Conservation (phyloP, 192 early-diverging fungal genomes). For the Endogone sp. region DNA sequence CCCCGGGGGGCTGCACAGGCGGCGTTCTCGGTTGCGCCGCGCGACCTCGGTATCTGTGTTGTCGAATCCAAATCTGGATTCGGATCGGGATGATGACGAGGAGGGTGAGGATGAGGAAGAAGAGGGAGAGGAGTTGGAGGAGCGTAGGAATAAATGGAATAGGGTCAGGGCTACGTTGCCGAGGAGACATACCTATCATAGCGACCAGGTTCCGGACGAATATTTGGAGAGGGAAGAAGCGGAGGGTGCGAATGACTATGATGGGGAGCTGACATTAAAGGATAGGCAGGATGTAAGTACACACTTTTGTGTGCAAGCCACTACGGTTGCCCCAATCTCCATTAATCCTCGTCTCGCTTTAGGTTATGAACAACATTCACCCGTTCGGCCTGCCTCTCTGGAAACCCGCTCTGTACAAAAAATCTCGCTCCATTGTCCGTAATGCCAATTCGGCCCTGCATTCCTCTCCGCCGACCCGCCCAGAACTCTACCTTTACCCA, state of each 20-base stretch:
- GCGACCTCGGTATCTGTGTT: not conserved
- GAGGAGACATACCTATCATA: not conserved
- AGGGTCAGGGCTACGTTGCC: not conserved
- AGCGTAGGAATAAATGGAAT: not conserved
- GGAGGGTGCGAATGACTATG: slow-evolving; percentile 23
- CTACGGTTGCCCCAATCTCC: not conserved
- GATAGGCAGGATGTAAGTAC: slow-evolving; percentile 50
- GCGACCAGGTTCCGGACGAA: not conserved
- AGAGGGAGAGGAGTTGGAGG: not conserved
- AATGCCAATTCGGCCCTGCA: slow-evolving; percentile 82
- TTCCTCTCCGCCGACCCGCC: slow-evolving; percentile 53
- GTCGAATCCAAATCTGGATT: too few relatives aligned
- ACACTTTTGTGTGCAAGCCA: not conserved
- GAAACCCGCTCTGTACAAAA: slow-evolving; percentile 98
- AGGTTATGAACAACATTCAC: slow-evolving; percentile 78
- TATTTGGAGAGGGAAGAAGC: slow-evolving; percentile 2
- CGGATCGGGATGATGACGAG: not conserved
- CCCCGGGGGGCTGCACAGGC: not conserved
- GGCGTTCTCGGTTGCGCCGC: not conserved
- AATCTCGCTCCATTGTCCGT: slow-evolving; percentile 79
- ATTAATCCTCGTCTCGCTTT: slow-evolving; percentile 1
- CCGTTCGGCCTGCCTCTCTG: slow-evolving; percentile 94
- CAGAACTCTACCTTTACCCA: slow-evolving; percentile 64
- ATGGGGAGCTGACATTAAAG: slow-evolving; percentile 51
- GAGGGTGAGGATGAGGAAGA: not conserved